Evolutionary conservation across 2,329 filamentous ascomycete species (phyloP), one percentile per base, ranked within the genome.

Genomic region (Ceratocystis harringtonii): DNA sequence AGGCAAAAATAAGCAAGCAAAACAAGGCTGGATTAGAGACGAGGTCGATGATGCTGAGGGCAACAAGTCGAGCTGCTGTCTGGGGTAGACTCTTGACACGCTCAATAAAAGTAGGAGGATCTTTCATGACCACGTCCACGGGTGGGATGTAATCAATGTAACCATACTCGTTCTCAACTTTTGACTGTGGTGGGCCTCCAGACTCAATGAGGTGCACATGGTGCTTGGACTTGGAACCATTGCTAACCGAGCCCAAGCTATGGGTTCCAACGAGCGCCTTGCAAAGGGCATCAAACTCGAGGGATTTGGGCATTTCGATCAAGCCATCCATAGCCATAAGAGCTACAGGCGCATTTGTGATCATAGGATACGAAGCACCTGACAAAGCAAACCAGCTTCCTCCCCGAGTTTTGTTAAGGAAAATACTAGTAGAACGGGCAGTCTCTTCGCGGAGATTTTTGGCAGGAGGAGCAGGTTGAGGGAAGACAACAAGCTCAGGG

Each of bases 361-460:
- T 90, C 8, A 92, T 81, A 2, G 94, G 94, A 70, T 96, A 97
- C 7, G 85, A 85, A 50, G 80, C 81, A 66, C 95, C 92, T 1
- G 92, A 96, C 76, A 97, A 81, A 41, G 92, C 94, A 74, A 92
- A 99, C 91, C 92, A 97, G 68, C 89, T 88, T 36, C 92, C 92
- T n/a, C 80, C 78, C 65, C 88, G 84, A 1, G 92, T 96, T 70
- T 87, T 87, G 73, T 96, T 96, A 67, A 97, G 81, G 72, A 94
- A 95, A 0, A 96, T 85, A 66, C 83, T 85, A 68, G 82, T 80
- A 68, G 80, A 81, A 41, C 85, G 79, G 60, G 81, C 79, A 44
- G 80, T 78, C 30, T 76, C 76, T 17, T 76, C 75, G 1, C 76
- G 74, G n/a, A 79, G 77, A 63, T 83, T 78, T 19, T 77, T 76